Evolutionary conservation across 208 protist genomes (phyloP).

Genomic region (Herpetomonas samuelpessoai): DNA sequence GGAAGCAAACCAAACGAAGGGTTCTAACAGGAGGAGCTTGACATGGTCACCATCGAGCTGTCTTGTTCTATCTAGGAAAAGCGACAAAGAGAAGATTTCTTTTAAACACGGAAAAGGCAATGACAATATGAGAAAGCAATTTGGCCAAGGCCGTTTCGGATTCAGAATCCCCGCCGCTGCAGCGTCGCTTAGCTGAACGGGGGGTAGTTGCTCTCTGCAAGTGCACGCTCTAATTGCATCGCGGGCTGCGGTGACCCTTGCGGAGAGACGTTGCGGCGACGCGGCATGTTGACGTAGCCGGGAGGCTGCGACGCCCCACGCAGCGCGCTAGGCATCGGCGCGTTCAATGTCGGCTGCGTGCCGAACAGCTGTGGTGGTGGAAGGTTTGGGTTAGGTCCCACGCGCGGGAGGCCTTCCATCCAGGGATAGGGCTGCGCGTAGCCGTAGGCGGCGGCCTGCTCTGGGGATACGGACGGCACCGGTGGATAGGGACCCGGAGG

Average conservation of each 20-base stretch:
- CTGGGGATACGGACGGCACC: not conserved
- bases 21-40: too few species aligned
- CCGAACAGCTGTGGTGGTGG: conserved; percentile 26
- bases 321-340: not conserved
- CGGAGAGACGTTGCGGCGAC: conserved; percentile 8
- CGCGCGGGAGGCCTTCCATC: not conserved
- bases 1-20: too few species aligned
- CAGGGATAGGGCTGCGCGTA: conserved; percentile 3
- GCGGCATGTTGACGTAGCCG: conserved; percentile 21
- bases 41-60: too few species aligned
- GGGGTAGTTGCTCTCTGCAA: not conserved
- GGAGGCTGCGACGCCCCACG: conserved; percentile 1
- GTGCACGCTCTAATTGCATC: not conserved
- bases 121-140: too few species aligned
- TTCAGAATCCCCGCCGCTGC: too few species aligned
- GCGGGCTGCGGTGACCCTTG: not conserved
- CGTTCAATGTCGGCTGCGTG: not conserved
- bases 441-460: conserved; percentile 3
- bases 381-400: conserved; percentile 1
- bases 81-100: not conserved
- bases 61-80: too few species aligned
- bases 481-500: not conserved
- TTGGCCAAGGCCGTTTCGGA: too few species aligned
- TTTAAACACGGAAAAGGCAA: too few species aligned
- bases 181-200: too few species aligned